Evolutionary conservation across 139 green algal species (phyloP).

Genomic region (Coelastrella sp.): DNA sequence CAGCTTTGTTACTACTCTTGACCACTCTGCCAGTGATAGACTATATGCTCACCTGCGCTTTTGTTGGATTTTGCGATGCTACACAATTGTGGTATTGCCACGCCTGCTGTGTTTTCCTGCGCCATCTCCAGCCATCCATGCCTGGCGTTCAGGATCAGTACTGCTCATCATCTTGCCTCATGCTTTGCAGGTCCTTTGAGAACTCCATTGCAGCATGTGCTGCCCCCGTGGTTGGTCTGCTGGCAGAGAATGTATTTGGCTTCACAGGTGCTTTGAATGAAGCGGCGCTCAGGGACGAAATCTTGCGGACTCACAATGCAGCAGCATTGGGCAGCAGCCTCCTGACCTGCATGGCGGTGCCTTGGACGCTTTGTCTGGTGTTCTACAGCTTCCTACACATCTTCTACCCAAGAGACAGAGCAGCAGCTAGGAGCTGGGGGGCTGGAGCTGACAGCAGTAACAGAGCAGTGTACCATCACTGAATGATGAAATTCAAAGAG

Average conservation of each 20-base stretch:
- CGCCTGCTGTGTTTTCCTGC: not conserved
- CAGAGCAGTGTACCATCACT: not conserved
- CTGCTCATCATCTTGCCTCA: no score
- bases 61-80: no score
- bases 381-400: constrained; percentile 67
- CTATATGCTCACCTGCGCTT: no score
- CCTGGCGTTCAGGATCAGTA: no score
- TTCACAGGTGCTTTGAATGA: constrained; percentile 60
- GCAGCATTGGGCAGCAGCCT: constrained; percentile 69
- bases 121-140: no score
- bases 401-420: constrained; percentile 54
- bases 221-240: constrained; percentile 73
- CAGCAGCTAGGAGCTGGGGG: constrained; percentile 9
- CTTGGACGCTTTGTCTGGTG: constrained; percentile 74
- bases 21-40: no score
- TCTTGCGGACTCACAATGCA: constrained; percentile 49
- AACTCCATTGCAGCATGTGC: constrained; percentile 68
- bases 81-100: no score
- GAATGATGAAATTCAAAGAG: not conserved
- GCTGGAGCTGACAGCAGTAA: not conserved
- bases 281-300: not conserved
- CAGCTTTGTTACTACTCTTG: no score
- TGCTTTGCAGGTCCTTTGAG: constrained; percentile 57
- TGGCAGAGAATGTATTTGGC: constrained; percentile 76
- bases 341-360: constrained; percentile 69